Percentiles rank a stretch among this genome's conserved stretches.
Evolutionary conservation across 345 rosid genomes (phyloP).

Genomic region (Jatropha curcas): DNA sequence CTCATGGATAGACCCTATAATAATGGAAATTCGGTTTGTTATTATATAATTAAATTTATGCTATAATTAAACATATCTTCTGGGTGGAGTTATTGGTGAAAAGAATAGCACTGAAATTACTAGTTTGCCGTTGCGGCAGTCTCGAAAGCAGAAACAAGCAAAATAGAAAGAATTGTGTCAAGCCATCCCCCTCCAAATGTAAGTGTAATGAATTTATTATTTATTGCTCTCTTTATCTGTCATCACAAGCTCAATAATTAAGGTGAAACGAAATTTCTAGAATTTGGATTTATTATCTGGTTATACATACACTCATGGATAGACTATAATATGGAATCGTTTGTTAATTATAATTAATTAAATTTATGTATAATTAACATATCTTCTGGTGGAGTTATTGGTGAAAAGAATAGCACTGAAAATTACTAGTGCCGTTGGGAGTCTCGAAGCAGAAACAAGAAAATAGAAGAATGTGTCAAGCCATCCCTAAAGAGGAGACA

Average conservation of each 20-base stretch:
- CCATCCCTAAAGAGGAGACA: slow-evolving; percentile 37
- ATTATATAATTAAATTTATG: no score
- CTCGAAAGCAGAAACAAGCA: neutral
- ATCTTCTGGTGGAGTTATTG: neutral
- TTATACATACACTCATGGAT: no score
- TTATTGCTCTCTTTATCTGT: neutral
- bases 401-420: neutral
- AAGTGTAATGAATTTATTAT: neutral
- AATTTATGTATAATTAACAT: no score
- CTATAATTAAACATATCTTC: no score
- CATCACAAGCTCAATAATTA: slow-evolving; percentile 1
- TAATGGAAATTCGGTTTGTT: no score
- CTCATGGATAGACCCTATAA: no score
- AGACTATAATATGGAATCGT: no score
- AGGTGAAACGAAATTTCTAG: neutral
- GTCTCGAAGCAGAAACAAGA: slow-evolving; percentile 21
- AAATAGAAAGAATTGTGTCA: neutral
- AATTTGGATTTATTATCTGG: neutral
- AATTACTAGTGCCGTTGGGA: neutral
- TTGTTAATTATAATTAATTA: no score
- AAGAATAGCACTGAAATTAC: neutral
- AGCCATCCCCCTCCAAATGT: no score
- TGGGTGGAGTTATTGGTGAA: neutral
- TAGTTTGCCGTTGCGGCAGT: neutral
- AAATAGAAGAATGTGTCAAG: slow-evolving; percentile 42